Evolutionary conservation across 805 yeast genomes (phyloP), one percentile per base, ranked within the genome.

Genomic region (Candida arabinofermentans): DNA sequence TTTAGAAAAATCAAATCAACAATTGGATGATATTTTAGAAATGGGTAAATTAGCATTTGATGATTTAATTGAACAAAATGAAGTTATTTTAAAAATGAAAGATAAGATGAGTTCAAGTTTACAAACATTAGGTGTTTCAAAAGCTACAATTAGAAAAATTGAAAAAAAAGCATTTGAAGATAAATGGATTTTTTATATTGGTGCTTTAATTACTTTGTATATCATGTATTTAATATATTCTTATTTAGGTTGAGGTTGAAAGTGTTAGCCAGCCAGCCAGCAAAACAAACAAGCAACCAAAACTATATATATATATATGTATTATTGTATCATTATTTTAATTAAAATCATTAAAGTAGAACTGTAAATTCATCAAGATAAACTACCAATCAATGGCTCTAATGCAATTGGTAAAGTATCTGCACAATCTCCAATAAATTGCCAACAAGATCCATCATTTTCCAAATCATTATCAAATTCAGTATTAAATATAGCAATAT

Each of bases 41-140:
- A 84, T 87, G 83, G 98, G 97, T 2, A 78, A 84, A 46, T 74
- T 75, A 37, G 87, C 96, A 2, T 77, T 88, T 49, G 95, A 86
- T 38, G 96, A 90, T 57, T 69, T 93, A 18, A 83, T 85, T 16
- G 89, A 83, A 36, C 97, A 93, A 59, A 86, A 87, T 61, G 83
- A 82, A 54, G 72, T 82, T 23, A 70, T 91, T 42, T 67, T 73
- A 42, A 69, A 70, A 44, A 71, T 91, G 24, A 87, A 83, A 49
- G 64, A 70, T 33, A 77, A 72, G 49, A 71, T 93, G 67, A 77
- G 81, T 35, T 74, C 79, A 39, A 75, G 86, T 21, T 77, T 93
- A 47, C 71, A 77, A 36, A 88, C 96, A 1, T 71, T 93, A 44
- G 97, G 97, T 5, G 84, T 93, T 1, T 85, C 96, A 26, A 81